Base-by-base conservation (phyloP, 768 basidiomycete species). In the Tephrocybe sp. region DNA sequence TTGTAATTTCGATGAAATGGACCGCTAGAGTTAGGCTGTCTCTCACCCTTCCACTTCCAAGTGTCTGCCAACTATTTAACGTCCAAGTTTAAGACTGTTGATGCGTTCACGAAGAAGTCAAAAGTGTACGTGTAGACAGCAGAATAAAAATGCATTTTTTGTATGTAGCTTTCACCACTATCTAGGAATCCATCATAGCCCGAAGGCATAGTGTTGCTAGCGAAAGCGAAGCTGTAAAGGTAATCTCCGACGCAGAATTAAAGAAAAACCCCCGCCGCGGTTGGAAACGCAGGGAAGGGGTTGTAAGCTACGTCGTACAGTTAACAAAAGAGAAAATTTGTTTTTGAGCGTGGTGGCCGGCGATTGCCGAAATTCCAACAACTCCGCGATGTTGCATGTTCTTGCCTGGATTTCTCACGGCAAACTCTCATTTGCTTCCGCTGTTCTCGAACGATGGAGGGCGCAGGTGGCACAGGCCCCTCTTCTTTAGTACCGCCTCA, bases 131-230 rank as follows among this genome's bases (percentile, higher is more conserved):
- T n/a, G n/a, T n/a, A n/a, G n/a, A n/a, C n/a, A n/a, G n/a, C n/a
- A n/a, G n/a, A n/a, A n/a, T n/a, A n/a, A n/a, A n/a, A n/a, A n/a
- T n/a, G n/a, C n/a, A n/a, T n/a, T n/a, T n/a, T 9, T 24, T 2
- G 28, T 30, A 62, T 82, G 78, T 84, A 72, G 78, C 80, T 83
- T 75, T 68, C 80, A 75, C 80, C 72, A 84, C 83, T 84, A 84
- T 84, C 83, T 84, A 84, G 83, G 77, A 83, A 76, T 74, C 79
- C 80, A 80, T 84, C 81, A 83, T 81, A 42, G 76, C 74, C 69
- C 58, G 63, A 66, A 67, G 71, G 69, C 78, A 51, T 84, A 83
- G 80, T 71, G 82, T 78, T 82, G 83, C 83, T 84, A 84, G 83
- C 82, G 82, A 84, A 84, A 75, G 82, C 67, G 83, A 81, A 82